Evolutionary conservation across 768 basidiomycete genomes (phyloP).

Genomic region (Russula olivacea): DNA sequence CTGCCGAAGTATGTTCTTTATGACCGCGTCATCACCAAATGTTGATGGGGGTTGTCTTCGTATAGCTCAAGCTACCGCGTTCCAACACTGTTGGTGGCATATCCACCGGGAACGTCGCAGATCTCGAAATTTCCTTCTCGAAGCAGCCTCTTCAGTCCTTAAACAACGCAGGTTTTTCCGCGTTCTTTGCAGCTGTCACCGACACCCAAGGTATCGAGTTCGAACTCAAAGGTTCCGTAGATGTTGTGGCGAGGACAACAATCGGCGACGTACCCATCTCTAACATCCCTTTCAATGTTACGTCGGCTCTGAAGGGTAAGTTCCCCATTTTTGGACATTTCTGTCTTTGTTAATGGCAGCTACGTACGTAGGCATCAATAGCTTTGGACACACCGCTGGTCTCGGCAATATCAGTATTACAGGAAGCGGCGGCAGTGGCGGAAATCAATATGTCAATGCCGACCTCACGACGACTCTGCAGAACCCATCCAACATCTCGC

Average conservation of each 20-base stretch:
- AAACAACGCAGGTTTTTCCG: conserved; percentile 47
- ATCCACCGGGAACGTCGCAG: conserved; percentile 63
- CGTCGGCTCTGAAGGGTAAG: conserved; percentile 46
- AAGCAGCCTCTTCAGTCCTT: conserved; percentile 52
- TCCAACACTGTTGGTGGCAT: conserved; percentile 49
- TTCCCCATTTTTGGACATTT: background rate
- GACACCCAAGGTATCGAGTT: conserved; percentile 42
- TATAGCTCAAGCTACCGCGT: conserved; percentile 48
- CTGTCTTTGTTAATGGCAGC: background rate
- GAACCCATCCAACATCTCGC: conserved; percentile 64
- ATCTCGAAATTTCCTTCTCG: conserved; percentile 52
- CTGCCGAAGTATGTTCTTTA: conserved; percentile 43
- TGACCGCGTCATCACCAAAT: background rate
- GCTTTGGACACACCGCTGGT: conserved; percentile 48
- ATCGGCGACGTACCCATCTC: conserved; percentile 64
- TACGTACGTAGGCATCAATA: conserved; percentile 44
- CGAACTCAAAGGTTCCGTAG: conserved; percentile 49
- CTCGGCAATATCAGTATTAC: conserved; percentile 53
- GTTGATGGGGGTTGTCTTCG: background rate
- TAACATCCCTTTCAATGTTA: conserved; percentile 56
- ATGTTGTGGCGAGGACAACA: conserved; percentile 53
- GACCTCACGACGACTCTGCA: conserved; percentile 53
- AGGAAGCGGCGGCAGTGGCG: conserved; percentile 61
- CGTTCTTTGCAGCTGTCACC: conserved; percentile 56
- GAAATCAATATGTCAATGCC: conserved; percentile 50